Base-by-base conservation (phyloP, 2,329 filamentous ascomycete species). In the Colletotrichum chlorophyti region DNA sequence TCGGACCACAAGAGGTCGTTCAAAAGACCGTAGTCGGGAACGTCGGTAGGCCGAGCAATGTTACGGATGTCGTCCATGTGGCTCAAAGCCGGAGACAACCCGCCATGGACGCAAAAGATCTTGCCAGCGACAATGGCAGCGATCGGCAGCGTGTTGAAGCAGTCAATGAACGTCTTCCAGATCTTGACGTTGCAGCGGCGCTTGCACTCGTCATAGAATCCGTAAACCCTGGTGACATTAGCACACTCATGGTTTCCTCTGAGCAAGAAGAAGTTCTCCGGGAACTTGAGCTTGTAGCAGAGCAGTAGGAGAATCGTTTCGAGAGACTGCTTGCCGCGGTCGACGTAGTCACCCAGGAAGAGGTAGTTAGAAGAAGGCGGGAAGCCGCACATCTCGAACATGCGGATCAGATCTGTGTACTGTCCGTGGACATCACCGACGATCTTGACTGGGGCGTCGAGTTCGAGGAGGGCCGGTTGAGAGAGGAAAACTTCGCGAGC, bases 21-120 rank as follows among this genome's bases (percentile, higher is more conserved):
- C 54, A 99, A 81, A 51, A 99, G 78, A 11, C 95, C 95, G 72
- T 97, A 98, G 70, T 99, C 95, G 6, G 95, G 95, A 17, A 99
- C 95, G 70, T 99, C 95, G 1, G 95, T 99, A 10, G 95, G 95
- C 53, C 95, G 88, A 46, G 91, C 91, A 74, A 99, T 98, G 71
- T 96, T 91, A 65, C 95, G 89, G 66, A 99, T 99, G 72, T 99
- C 94, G 68, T 98, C 95, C 95, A 99, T 99, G 69, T 98, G 93
- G 53, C 90, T 89, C 46, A 99, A 82, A 43, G 91, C 93, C 2
- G 95, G 95, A 11, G 93, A 97, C 19, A 99, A 80, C 12, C 95
- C 95, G 47, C 95, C 95, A 69, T 99, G 95, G 14, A 98, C 94
- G 69, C 93, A 97, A 73, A 97, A 98, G 57, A 98, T 98, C 79